Evolutionary conservation across 208 protist genomes (phyloP), one percentile per base, ranked within the genome.

Genomic region (Porcisia deanei): DNA sequence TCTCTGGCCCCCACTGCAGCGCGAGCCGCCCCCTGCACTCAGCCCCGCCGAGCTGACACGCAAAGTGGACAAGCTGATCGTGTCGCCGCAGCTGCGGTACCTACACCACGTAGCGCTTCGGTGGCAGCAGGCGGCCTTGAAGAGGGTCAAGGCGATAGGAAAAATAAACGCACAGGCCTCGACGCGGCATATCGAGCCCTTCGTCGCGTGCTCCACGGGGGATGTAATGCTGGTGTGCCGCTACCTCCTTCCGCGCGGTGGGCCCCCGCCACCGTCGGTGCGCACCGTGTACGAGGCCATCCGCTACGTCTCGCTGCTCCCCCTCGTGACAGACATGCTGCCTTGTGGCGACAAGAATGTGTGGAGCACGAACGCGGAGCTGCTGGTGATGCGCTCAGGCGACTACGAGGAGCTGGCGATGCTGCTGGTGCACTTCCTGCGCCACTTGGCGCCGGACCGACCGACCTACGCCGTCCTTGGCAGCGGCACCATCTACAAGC

Each of bases 381-480:
- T 94, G 47, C 84, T 96, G 2, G 80, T 81, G 18, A 82, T 86
- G 76, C 84, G 87, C 58, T 82, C 80, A 18, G 86, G 88, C 53
- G 88, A 91, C 75, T 94, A 93, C 82, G 84, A 88, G 79, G 92
- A 94, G 77, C 87, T 94, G 39, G 91, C 88, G 18, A 77, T 96
- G 71, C 86, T 96, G 43, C 85, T 96, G 52, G 85, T 77, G 25
- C 90, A 96, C 82, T 90, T 96, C 45, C 76, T 96, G 60, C 85
- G 89, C 16, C 74, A 88, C 75, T 75, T 96, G 34, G 85, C 80
- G 12, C 92, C 90, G 39, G 67, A 81, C 53, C 75, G 84, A 20
- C 77, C 84, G 43, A 90, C 88, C 7, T 94, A 86, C 79, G 77
- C 90, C 30, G 84, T 96, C 22, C 75, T 86, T 34, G 92, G 92